phyloP scores from a whole-genome alignment of 768 basidiomycete species.

The Terana coerulea region DNA sequence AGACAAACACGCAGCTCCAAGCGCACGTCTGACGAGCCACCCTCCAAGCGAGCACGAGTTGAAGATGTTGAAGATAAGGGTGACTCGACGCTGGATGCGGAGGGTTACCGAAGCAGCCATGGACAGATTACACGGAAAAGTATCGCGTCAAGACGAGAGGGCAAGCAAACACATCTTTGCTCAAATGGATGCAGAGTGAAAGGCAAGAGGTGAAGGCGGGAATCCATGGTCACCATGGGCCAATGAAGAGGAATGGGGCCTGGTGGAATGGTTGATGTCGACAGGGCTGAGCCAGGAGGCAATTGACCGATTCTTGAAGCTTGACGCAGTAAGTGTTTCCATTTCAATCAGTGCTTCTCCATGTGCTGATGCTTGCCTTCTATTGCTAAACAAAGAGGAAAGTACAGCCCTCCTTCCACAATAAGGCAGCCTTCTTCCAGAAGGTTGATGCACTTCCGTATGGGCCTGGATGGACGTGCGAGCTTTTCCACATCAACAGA shows the following conservation, averaged over 20 bases:
- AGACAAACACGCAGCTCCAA: too few relatives aligned
- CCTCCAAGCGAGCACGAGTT: too few relatives aligned
- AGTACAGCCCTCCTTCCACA: slow-evolving; percentile 17
- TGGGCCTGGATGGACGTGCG: slow-evolving; percentile 16
- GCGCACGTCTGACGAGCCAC: too few relatives aligned
- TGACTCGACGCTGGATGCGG: too few relatives aligned
- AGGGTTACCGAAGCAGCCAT: too few relatives aligned
- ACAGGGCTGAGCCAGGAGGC: background rate
- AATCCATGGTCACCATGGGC: slow-evolving; percentile 17
- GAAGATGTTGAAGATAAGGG: too few relatives aligned
- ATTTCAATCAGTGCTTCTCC: background rate
- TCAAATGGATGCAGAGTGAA: too few relatives aligned
- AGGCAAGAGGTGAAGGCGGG: too few relatives aligned
- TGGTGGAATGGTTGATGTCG: background rate
- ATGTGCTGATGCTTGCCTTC: background rate
- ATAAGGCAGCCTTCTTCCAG: slow-evolving; percentile 16
- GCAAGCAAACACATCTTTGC: too few relatives aligned
- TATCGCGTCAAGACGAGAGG: too few relatives aligned
- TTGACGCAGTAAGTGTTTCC: slow-evolving; percentile 12
- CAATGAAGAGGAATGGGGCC: slow-evolving; percentile 6
- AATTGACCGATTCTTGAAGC: slow-evolving; percentile 8
- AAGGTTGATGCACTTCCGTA: slow-evolving; percentile 18
- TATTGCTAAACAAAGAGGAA: slow-evolving; percentile 3
- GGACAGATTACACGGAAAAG: too few relatives aligned
- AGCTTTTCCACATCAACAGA: slow-evolving; percentile 10